These are phyloP conservation scores for Suillus bovinus DNA, from an alignment of 768 basidiomycete species.

Conservation along the genomic window DNA sequence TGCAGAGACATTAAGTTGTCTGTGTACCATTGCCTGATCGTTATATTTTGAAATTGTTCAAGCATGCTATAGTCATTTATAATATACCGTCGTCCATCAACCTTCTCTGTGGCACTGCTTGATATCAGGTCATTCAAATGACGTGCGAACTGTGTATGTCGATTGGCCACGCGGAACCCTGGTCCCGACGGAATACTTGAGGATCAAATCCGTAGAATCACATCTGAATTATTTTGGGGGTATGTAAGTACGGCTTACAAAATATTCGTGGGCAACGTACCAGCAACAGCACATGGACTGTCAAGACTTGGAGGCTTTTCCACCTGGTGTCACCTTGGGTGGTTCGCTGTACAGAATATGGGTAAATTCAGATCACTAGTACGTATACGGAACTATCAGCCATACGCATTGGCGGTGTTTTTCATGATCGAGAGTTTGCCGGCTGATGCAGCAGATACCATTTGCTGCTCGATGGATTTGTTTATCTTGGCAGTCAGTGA, in stretches of 20 bases:
- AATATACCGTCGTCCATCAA: constrained; percentile 1
- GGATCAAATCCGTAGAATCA: background rate
- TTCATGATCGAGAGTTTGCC: constrained; percentile 96
- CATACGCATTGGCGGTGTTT: constrained; percentile 43
- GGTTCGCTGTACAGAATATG: constrained; percentile 20
- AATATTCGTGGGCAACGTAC: background rate
- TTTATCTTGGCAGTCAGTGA: constrained; percentile 88
- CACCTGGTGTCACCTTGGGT: constrained; percentile 10
- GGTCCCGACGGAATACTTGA: background rate
- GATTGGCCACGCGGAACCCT: background rate
- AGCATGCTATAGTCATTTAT: constrained; percentile 4
- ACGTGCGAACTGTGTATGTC: background rate
- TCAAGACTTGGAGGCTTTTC: background rate
- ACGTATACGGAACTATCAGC: background rate
- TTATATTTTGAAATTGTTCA: background rate
- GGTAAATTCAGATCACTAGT: constrained; percentile 2
- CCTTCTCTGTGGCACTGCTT: background rate
- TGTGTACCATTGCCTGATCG: constrained; percentile 3
- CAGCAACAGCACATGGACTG: background rate
- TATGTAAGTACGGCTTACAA: background rate
- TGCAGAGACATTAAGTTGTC: constrained; percentile 7
- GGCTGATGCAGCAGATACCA: constrained; percentile 84
- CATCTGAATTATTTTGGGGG: constrained; percentile 1
- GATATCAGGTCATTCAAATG: background rate
- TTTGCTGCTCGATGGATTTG: constrained; percentile 88